Evolutionary conservation across 2,329 filamentous ascomycete species (phyloP).

Genomic region (Diplocarpon rosae): DNA sequence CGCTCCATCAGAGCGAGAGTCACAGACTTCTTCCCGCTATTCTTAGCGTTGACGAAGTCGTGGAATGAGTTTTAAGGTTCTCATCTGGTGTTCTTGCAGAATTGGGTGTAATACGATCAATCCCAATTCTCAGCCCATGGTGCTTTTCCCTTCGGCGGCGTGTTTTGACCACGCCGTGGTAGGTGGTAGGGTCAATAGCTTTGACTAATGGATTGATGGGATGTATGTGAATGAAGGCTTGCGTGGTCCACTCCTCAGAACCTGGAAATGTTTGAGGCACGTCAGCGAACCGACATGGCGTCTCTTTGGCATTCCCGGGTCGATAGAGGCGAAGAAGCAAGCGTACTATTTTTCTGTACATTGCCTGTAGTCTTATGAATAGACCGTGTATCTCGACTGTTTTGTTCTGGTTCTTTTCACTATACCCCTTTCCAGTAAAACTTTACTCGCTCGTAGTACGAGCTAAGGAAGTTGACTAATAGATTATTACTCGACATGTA

Average conservation of each 20-base stretch:
- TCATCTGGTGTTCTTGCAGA: slow-evolving; percentile 11
- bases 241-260: not conserved
- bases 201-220: not conserved
- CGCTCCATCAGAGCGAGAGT: slow-evolving; percentile 11
- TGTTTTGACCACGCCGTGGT: slow-evolving; percentile 20
- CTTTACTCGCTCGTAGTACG: slow-evolving; percentile 1
- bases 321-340: slow-evolving; percentile 3
- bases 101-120: slow-evolving; percentile 11
- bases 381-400: slow-evolving; percentile 17
- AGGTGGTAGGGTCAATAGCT: too few species aligned
- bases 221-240: slow-evolving; percentile 3
- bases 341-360: slow-evolving; percentile 19
- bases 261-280: not conserved
- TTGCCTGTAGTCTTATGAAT: slow-evolving; percentile 24
- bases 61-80: slow-evolving; percentile 5
- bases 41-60: slow-evolving; percentile 8
- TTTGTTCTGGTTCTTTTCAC: not conserved
- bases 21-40: slow-evolving; percentile 18
- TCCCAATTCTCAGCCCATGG: slow-evolving; percentile 2
- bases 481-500: not conserved
- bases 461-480: not conserved
- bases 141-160: slow-evolving; percentile 9
- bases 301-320: not conserved
- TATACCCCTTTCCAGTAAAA: too few species aligned
- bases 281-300: slow-evolving; percentile 12